phyloP scores from a whole-genome alignment of 1,284 basidiomycete genomes.

The Leccinum fuscescens region DNA sequence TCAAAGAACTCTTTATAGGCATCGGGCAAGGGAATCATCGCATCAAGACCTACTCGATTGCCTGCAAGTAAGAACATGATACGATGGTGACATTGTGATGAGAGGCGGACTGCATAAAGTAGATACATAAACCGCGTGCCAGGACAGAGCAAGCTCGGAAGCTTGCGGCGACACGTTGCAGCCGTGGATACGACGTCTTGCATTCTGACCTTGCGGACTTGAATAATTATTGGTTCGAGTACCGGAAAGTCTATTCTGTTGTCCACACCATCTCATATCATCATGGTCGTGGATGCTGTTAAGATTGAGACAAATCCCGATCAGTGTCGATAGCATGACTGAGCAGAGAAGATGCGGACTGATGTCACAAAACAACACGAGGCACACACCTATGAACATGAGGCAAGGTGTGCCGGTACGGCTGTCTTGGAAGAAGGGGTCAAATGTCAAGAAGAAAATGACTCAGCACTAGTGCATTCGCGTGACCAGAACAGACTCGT shows the following conservation, averaged over 20 bases:
- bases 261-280: not conserved
- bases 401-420: conserved; percentile 4
- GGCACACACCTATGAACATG: conserved; percentile 8
- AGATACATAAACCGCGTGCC: conserved; percentile 27
- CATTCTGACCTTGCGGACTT: not conserved
- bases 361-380: conserved; percentile 5
- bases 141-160: conserved; percentile 37
- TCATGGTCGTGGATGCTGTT: not conserved
- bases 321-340: not conserved
- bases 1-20: conserved; percentile 19
- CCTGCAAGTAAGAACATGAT: conserved; percentile 8
- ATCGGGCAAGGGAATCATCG: not conserved
- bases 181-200: conserved; percentile 3
- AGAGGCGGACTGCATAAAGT: conserved; percentile 23
- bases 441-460: not conserved
- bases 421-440: not conserved
- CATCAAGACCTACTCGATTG: not conserved
- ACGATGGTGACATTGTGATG: conserved; percentile 11
- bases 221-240: not conserved
- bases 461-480: not conserved
- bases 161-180: conserved; percentile 35
- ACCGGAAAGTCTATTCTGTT: not conserved
- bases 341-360: not conserved
- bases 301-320: not conserved
- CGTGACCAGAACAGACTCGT: not conserved